phyloP scores from a whole-genome alignment of 768 basidiomycete species.

The Naganishia vishniacii region DNA sequence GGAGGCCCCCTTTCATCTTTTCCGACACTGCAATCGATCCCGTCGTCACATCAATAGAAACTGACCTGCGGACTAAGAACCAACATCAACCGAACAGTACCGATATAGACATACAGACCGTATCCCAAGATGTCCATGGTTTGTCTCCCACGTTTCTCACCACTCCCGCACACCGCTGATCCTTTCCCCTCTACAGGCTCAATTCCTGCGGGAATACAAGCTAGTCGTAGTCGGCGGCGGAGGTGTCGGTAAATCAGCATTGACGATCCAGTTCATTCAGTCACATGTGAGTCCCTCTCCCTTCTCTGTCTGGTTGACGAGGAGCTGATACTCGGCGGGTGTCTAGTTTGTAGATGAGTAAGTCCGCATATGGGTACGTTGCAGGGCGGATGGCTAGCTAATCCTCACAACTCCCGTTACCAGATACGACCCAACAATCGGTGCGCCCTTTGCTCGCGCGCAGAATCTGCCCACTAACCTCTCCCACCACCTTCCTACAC shows the following conservation, averaged over 20 bases:
- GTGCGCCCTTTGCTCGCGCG: slow-evolving; percentile 50
- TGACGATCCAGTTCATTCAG: slow-evolving; percentile 98
- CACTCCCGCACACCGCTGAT: neutral
- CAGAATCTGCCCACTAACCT: neutral
- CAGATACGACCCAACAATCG: slow-evolving; percentile 77
- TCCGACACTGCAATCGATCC: too few species aligned
- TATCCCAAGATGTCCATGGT: slow-evolving; percentile 21
- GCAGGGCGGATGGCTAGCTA: neutral
- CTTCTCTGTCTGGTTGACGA: slow-evolving; percentile 12
- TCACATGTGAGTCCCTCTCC: slow-evolving; percentile 38
- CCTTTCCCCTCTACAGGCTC: slow-evolving; percentile 38
- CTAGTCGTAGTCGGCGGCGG: slow-evolving; percentile 97
- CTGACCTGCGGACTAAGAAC: too few species aligned
- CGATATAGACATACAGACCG: too few species aligned
- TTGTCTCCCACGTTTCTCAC: neutral
- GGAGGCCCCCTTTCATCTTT: too few species aligned
- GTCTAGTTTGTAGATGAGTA: slow-evolving; percentile 47
- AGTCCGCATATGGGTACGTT: slow-evolving; percentile 10
- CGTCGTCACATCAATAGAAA: too few species aligned
- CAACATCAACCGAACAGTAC: too few species aligned
- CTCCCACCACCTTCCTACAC: slow-evolving; percentile 4
- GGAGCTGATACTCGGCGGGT: slow-evolving; percentile 13
- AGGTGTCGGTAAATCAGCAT: slow-evolving; percentile 81
- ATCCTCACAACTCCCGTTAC: too few species aligned
- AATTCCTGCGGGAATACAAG: slow-evolving; percentile 85